Evolutionary conservation across 805 yeast species (phyloP), one percentile per base, ranked within the genome.

Genomic region (Cyberlindnera suaveolens): DNA sequence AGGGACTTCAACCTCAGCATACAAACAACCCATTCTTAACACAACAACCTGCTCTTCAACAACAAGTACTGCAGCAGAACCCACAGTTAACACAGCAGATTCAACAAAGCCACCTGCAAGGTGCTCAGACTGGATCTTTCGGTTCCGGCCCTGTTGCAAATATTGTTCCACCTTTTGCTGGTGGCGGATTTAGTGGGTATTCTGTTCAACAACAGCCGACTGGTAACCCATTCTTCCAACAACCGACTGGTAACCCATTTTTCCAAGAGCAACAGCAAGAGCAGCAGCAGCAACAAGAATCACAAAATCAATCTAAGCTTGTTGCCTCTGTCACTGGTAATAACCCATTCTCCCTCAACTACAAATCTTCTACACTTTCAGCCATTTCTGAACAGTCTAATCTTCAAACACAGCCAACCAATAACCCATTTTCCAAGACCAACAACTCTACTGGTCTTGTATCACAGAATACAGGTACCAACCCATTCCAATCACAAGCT

Each of bases 101-200:
- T n/a, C 66, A 57, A 29, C 38, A 42, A 10, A 31, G 27, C 10
- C 42, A 33, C 17, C 48, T 50, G 18, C 62, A 52, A 47, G 30
- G 45, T 5, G 48, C 43, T 31, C 41, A 38, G 23, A 44, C 57
- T 13, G 58, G 53, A 37, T 31, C 44, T 37, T 53, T 41, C 54
- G 53, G 48, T 47, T 47, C 44, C 5, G 42, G 32, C 36, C 51
- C 54, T 40, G 39, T 42, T 27, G 14, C 45, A 9, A 13, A 42
- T 2, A 34, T 66, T 13, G 58, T 54, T 15, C 61, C 68, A 15
- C 53, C 67, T 4, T 68, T 62, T 48, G 77, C 82, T 6, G 83
- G 82, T 13, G 71, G 71, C 31, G 85, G 84, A 0, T 78, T 78
- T 59, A 83, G 83, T 11, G 80, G 78, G 2, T 74, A 70, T 52